These are phyloP conservation scores for Vaccinium darrowii DNA, from an alignment of 148 eudicot genomes.

Conservation along the genomic window DNA sequence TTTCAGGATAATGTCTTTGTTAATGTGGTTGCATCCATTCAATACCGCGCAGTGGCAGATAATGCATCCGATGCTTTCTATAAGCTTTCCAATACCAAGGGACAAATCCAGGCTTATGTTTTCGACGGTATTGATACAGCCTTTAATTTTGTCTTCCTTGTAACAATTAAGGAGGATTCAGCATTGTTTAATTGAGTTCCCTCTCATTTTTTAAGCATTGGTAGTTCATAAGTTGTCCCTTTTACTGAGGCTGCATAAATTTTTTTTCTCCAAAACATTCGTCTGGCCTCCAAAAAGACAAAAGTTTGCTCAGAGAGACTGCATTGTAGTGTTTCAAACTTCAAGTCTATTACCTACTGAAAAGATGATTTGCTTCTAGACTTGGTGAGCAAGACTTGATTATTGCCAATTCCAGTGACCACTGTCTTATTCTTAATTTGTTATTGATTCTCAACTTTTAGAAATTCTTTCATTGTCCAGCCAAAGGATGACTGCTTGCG, in stretches of 20 bases:
- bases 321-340: not conserved
- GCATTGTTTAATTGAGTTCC: not conserved
- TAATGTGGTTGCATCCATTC: conserved; percentile 45
- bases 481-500: not conserved
- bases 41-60: conserved; percentile 40
- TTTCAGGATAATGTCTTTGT: conserved; percentile 53
- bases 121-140: conserved; percentile 35
- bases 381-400: not conserved
- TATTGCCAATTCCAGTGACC: not conserved
- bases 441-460: not conserved
- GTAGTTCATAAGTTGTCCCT: not conserved
- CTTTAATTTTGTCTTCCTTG: not conserved
- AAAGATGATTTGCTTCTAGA: not conserved
- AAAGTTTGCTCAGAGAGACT: not conserved
- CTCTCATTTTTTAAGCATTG: not conserved
- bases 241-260: not conserved
- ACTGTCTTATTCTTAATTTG: not conserved
- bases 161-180: not conserved
- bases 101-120: conserved; percentile 45
- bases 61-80: conserved; percentile 48
- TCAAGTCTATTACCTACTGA: not conserved
- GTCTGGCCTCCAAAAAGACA: not conserved
- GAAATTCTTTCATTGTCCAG: not conserved
- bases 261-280: too few species aligned
- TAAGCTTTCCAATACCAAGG: conserved; percentile 43